Evolutionary conservation across 495 filamentous ascomycete species (phyloP).

Genomic region (Viridothelium virens): DNA sequence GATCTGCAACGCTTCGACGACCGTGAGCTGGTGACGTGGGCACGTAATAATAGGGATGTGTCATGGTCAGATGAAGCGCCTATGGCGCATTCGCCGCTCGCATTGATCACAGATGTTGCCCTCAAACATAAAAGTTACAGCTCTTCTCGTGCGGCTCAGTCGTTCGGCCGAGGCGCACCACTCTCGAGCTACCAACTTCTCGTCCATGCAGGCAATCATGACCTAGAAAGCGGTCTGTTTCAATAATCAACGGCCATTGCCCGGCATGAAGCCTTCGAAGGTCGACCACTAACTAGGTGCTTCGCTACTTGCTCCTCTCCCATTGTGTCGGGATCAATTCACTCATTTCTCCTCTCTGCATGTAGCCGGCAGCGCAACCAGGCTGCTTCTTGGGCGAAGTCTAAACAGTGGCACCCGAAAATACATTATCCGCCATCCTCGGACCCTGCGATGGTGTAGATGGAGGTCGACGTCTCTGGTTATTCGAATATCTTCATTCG

Average conservation of each 20-base stretch:
- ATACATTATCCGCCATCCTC: background rate
- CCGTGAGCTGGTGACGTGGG: background rate
- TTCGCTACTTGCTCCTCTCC: background rate
- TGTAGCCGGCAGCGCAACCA: background rate
- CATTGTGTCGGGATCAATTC: background rate
- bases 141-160: background rate
- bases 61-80: conserved; percentile 5
- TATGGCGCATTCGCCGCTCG: background rate
- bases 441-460: background rate
- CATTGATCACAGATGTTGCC: conserved; percentile 2
- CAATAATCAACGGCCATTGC: background rate
- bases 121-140: conserved; percentile 5
- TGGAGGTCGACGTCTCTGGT: background rate
- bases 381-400: background rate
- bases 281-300: background rate
- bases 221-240: conserved; percentile 5
- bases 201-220: background rate
- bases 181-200: background rate
- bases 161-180: background rate
- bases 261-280: background rate
- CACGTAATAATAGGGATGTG: background rate
- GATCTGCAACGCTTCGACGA: background rate
- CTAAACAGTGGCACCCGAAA: background rate
- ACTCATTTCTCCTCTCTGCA: background rate
- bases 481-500: conserved; percentile 1